phyloP scores from a whole-genome alignment of 176 grass and related monocot species.

The Guadua angustifolia region DNA sequence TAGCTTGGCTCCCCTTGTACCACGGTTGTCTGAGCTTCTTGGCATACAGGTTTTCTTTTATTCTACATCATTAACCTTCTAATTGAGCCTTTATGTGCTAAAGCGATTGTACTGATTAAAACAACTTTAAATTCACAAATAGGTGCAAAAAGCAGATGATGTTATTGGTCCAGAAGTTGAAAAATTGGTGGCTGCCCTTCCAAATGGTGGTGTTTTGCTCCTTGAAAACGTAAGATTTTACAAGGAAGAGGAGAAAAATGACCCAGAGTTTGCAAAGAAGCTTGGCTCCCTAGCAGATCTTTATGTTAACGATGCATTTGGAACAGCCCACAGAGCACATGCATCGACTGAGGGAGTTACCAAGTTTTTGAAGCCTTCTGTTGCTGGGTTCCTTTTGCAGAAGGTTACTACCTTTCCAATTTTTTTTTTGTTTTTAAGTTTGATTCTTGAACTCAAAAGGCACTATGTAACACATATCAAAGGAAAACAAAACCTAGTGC shows the following conservation, averaged over 20 bases:
- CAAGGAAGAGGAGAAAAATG: constrained; percentile 85
- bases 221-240: constrained; percentile 85
- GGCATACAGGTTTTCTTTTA: constrained; percentile 55
- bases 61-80: not conserved
- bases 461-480: not conserved
- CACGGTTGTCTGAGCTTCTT: constrained; percentile 70
- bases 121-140: not conserved
- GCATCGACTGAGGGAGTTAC: constrained; percentile 82
- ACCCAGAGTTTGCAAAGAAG: constrained; percentile 76
- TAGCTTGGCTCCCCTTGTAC: constrained; percentile 67
- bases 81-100: not conserved
- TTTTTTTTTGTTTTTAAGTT: not conserved
- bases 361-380: constrained; percentile 71
- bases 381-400: constrained; percentile 76
- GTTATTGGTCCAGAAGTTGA: constrained; percentile 71
- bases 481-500: not conserved
- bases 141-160: constrained; percentile 74
- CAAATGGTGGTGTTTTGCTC: constrained; percentile 66
- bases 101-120: constrained; percentile 12
- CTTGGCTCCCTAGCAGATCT: constrained; percentile 66
- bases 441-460: constrained; percentile 9
- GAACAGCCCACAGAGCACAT: constrained; percentile 79
- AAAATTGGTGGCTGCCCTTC: constrained; percentile 50
- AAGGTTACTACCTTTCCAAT: constrained; percentile 53
- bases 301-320: constrained; percentile 75